phyloP scores from a whole-genome alignment of 2,329 filamentous ascomycete genomes.

The Uncinocarpus reesii region DNA sequence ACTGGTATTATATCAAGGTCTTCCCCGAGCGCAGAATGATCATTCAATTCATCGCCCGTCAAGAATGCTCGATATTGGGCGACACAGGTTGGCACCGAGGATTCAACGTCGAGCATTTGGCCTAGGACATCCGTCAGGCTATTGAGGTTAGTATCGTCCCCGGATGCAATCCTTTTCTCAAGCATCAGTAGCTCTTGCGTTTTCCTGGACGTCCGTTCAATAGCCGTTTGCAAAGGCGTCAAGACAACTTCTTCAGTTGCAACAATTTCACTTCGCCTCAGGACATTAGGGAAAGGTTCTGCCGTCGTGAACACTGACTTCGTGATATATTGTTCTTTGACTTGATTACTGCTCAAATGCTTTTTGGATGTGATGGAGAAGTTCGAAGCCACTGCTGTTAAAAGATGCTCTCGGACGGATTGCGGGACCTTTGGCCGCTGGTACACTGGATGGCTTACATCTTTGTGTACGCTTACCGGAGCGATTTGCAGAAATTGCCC shows the following conservation, averaged over 20 bases:
- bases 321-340: conserved; percentile 65
- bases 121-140: conserved; percentile 65
- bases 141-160: conserved; percentile 59
- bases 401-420: conserved; percentile 73
- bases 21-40: conserved; percentile 28
- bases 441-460: conserved; percentile 72
- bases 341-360: conserved; percentile 54
- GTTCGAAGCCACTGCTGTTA: conserved; percentile 63
- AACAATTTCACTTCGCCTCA: conserved; percentile 77
- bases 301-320: conserved; percentile 76
- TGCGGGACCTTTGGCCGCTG: conserved; percentile 77
- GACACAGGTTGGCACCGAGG: conserved; percentile 64
- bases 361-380: conserved; percentile 70
- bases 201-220: conserved; percentile 84
- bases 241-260: conserved; percentile 56
- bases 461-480: conserved; percentile 68
- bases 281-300: conserved; percentile 81
- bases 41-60: conserved; percentile 36
- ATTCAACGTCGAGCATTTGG: conserved; percentile 66
- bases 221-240: conserved; percentile 69
- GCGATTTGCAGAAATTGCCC: conserved; percentile 83
- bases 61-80: conserved; percentile 67
- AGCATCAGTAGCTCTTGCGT: conserved; percentile 70
- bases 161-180: conserved; percentile 62
- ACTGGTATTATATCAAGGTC: conserved; percentile 41